Evolutionary conservation across 2,329 filamentous ascomycete species (phyloP).

Genomic region (Talaromyces sp.): DNA sequence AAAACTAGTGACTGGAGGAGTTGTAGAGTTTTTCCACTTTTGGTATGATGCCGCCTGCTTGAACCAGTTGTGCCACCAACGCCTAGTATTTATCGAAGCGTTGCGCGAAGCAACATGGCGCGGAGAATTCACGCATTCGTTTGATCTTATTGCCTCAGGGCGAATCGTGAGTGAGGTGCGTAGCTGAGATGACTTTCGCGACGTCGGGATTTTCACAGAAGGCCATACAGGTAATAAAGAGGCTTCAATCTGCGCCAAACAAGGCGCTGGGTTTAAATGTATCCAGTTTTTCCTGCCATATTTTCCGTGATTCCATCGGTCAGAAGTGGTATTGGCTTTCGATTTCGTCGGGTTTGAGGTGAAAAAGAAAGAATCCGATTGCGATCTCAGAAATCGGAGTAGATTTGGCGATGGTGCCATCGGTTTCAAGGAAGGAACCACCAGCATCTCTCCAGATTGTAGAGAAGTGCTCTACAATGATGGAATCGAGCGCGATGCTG

Average conservation of each 20-base stretch:
- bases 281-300: slow-evolving; percentile 21
- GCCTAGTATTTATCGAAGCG: slow-evolving; percentile 29
- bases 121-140: slow-evolving; percentile 1
- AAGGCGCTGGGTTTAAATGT: slow-evolving; percentile 18
- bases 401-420: slow-evolving; percentile 52
- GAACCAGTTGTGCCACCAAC: slow-evolving; percentile 30
- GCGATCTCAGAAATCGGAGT: slow-evolving; percentile 66
- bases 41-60: slow-evolving; percentile 10
- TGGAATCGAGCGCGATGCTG: not conserved
- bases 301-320: slow-evolving; percentile 14
- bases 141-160: not conserved
- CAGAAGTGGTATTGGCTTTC: slow-evolving; percentile 9
- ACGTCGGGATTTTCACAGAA: slow-evolving; percentile 5
- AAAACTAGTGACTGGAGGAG: slow-evolving; percentile 47
- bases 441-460: slow-evolving; percentile 30
- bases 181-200: slow-evolving; percentile 3
- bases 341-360: slow-evolving; percentile 30
- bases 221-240: slow-evolving; percentile 24
- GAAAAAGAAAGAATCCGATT: slow-evolving; percentile 59
- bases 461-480: slow-evolving; percentile 6
- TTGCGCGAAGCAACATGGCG: slow-evolving; percentile 21
- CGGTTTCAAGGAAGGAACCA: slow-evolving; percentile 30
- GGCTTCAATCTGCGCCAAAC: slow-evolving; percentile 25
- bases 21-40: slow-evolving; percentile 30
- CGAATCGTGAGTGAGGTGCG: not conserved